These are phyloP conservation scores for Phytophthora idaei DNA, from an alignment of 352 stramenopile genomes.

Conservation along the genomic window DNA sequence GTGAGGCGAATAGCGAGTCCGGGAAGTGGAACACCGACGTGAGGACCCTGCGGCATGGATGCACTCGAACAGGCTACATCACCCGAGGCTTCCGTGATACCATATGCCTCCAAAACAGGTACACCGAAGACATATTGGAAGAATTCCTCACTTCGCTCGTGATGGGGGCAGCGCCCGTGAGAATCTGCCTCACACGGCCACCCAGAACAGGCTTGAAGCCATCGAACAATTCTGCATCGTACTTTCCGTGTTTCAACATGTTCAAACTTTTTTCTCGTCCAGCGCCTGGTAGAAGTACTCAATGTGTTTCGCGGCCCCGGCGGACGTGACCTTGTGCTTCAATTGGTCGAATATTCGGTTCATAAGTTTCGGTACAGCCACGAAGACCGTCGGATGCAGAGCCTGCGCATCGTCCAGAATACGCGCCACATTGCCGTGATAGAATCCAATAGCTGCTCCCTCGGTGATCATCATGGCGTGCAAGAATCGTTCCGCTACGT, in stretches of 20 bases:
- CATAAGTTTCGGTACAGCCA: constrained; percentile 90
- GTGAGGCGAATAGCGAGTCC: constrained; percentile 89
- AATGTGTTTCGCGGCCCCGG: constrained; percentile 35
- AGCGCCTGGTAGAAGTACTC: constrained; percentile 46
- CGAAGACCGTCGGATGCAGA: constrained; percentile 90
- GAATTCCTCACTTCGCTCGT: constrained; percentile 91
- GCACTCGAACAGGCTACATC: constrained; percentile 34
- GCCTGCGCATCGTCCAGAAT: constrained; percentile 90
- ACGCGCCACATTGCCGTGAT: constrained; percentile 77
- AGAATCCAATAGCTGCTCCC: constrained; percentile 73
- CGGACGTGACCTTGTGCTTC: constrained; percentile 48
- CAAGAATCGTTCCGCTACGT: constrained; percentile 94
- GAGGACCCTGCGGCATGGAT: constrained; percentile 55
- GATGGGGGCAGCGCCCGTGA: constrained; percentile 94
- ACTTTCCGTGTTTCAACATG: constrained; percentile 65
- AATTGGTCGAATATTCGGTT: constrained; percentile 96
- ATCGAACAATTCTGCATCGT: constrained; percentile 93
- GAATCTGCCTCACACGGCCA: constrained; percentile 87
- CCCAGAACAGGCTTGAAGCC: constrained; percentile 93
- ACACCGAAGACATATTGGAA: constrained; percentile 93
- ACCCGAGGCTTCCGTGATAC: constrained; percentile 88
- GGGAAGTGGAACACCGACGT: constrained; percentile 89
- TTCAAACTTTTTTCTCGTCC: constrained; percentile 49
- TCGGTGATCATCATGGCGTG: constrained; percentile 87
- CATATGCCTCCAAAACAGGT: constrained; percentile 94